These are phyloP conservation scores for Fusarium cyanostomum DNA, from an alignment of 2,329 filamentous ascomycete genomes.

Conservation along the genomic window DNA sequence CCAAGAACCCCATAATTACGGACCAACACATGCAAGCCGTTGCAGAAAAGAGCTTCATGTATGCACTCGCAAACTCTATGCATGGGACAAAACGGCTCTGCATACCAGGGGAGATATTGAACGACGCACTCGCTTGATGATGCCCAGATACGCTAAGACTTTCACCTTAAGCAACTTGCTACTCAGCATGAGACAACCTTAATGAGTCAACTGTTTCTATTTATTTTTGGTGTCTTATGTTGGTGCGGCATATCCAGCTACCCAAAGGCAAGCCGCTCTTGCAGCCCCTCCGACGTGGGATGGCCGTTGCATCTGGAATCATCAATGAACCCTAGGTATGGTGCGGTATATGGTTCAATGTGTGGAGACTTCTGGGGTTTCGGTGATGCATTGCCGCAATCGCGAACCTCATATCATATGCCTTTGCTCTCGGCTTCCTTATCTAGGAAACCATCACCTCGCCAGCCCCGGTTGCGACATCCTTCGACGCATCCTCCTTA, in stretches of 20 bases:
- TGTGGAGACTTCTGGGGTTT: not conserved
- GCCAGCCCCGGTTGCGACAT: conserved; percentile 33
- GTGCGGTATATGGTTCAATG: not conserved
- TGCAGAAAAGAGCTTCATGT: conserved; percentile 15
- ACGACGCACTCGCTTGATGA: not conserved
- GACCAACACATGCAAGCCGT: conserved; percentile 17
- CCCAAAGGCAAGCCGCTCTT: not conserved
- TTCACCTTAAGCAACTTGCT: conserved; percentile 7
- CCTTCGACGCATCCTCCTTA: conserved; percentile 11
- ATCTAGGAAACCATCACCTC: conserved; percentile 39
- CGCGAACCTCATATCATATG: conserved; percentile 20
- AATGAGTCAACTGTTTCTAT: conserved; percentile 5
- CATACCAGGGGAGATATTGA: conserved; percentile 4
- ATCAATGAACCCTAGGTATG: not conserved
- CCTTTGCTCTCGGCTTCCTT: not conserved
- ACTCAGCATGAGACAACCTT: not conserved
- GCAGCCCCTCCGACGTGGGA: not conserved
- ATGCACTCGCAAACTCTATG: not conserved
- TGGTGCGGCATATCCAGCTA: not conserved
- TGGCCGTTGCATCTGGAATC: not conserved
- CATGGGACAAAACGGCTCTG: conserved; percentile 7
- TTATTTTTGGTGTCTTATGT: conserved; percentile 3
- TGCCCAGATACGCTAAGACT: not conserved
- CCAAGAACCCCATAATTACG: conserved; percentile 18
- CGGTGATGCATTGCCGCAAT: conserved; percentile 7